Evolutionary conservation across 176 grass and related monocot genomes (phyloP).

Genomic region (Paspalum notatum): DNA sequence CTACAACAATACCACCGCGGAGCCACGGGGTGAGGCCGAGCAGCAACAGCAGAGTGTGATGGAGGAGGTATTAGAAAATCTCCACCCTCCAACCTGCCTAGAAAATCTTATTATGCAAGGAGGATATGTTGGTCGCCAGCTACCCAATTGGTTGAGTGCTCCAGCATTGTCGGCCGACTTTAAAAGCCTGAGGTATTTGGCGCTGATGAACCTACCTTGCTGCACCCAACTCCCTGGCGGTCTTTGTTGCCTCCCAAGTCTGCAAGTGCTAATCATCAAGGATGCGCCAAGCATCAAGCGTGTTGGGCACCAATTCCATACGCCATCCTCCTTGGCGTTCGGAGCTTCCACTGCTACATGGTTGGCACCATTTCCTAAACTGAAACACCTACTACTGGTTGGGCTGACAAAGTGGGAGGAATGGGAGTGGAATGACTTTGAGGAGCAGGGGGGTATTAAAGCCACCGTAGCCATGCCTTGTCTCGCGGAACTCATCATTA

Average conservation of each 20-base stretch:
- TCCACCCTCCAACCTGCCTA: neutral
- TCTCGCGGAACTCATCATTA: fast-evolving
- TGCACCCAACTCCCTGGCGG: neutral
- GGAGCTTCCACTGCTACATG: neutral
- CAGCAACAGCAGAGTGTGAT: neutral
- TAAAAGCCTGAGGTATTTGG: conserved; percentile 1
- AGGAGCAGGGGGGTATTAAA: neutral
- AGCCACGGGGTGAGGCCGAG: neutral
- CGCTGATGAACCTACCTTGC: neutral
- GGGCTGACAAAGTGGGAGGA: conserved; percentile 5
- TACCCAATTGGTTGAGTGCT: neutral
- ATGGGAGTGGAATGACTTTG: conserved; percentile 26
- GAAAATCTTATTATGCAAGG: neutral
- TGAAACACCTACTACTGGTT: fast-evolving
- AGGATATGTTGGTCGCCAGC: neutral
- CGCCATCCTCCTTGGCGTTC: neutral
- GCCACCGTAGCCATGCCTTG: neutral
- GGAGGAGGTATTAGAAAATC: neutral
- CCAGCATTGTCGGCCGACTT: neutral
- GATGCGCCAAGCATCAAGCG: neutral
- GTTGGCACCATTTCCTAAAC: neutral
- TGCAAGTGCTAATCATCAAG: fast-evolving
- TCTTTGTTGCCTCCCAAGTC: neutral
- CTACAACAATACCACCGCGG: too few relatives aligned
- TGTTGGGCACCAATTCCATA: neutral